Evolutionary conservation across 2,329 filamentous ascomycete species (phyloP).

Genomic region (Aspergillus costaricaensis): DNA sequence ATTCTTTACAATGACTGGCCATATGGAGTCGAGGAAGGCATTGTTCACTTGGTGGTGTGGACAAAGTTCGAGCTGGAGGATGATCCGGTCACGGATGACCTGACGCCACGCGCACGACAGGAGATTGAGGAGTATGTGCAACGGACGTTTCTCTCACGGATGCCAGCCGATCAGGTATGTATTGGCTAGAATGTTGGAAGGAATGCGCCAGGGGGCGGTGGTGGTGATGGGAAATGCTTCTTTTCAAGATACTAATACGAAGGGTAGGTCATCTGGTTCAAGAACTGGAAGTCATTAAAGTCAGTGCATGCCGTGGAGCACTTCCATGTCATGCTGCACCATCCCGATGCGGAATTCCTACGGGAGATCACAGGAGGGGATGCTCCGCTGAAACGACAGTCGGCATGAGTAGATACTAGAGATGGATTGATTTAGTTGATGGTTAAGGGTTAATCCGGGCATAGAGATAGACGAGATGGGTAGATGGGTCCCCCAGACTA

Average conservation of each 20-base stretch:
- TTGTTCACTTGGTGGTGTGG: slow-evolving; percentile 89
- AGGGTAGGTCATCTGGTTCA: slow-evolving; percentile 76
- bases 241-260: slow-evolving; percentile 7
- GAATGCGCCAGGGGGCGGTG: not conserved
- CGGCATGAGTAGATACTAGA: not conserved
- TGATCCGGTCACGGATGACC: slow-evolving; percentile 64
- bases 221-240: not conserved
- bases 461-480: too few relatives aligned
- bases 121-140: slow-evolving; percentile 72
- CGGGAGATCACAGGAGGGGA: slow-evolving; percentile 72
- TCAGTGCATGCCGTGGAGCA: slow-evolving; percentile 86
- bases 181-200: not conserved
- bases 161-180: slow-evolving; percentile 47
- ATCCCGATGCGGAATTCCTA: slow-evolving; percentile 71
- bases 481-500: not conserved
- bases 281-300: slow-evolving; percentile 85
- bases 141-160: slow-evolving; percentile 60
- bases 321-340: slow-evolving; percentile 89
- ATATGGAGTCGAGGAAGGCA: slow-evolving; percentile 76
- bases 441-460: too few relatives aligned
- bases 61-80: slow-evolving; percentile 81
- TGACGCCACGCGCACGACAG: slow-evolving; percentile 64
- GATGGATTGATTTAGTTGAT: not conserved
- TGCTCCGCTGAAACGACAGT: slow-evolving; percentile 51
- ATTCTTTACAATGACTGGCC: slow-evolving; percentile 92